A percentile compares a stretch with the other conserved stretches of the same genome.
phyloP scores from a whole-genome alignment of 2,329 filamentous ascomycete genomes.

The Pseudogymnoascus sp. region DNA sequence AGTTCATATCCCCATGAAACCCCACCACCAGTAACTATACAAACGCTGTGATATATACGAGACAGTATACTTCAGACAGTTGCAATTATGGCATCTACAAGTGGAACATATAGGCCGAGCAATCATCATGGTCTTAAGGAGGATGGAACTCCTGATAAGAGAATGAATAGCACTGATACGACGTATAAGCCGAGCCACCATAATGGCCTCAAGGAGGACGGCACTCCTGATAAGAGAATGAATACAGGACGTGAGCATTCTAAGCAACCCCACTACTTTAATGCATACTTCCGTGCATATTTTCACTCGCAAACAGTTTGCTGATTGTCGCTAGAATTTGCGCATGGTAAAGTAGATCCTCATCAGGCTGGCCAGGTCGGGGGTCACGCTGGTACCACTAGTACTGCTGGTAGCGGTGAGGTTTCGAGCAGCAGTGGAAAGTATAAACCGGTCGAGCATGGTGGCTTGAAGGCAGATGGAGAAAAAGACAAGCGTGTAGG shows the following conservation, averaged over 20 bases:
- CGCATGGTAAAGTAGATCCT: conserved; percentile 31
- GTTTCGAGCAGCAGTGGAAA: background rate
- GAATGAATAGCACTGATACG: conserved; percentile 13
- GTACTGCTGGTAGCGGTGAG: conserved; percentile 11
- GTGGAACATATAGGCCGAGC: conserved; percentile 6
- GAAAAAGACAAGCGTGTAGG: conserved; percentile 29
- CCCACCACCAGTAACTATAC: background rate
- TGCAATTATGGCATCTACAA: background rate
- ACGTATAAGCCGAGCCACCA: conserved; percentile 23
- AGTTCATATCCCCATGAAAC: background rate
- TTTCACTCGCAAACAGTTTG: background rate
- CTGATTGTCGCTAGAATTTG: conserved; percentile 22
- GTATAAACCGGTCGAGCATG: conserved; percentile 24
- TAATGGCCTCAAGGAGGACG: conserved; percentile 34
- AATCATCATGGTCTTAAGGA: conserved; percentile 34
- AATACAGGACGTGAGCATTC: conserved; percentile 22
- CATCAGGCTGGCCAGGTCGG: conserved; percentile 30
- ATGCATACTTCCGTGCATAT: background rate
- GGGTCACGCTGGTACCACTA: conserved; percentile 18
- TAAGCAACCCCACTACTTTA: background rate
- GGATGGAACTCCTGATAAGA: conserved; percentile 34
- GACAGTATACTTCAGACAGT: background rate
- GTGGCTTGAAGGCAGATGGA: conserved; percentile 30
- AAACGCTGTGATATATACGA: background rate
- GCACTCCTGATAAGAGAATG: conserved; percentile 33